These are phyloP conservation scores for Trapa incisa DNA, from an alignment of 345 rosid species.

Conservation along the genomic window DNA sequence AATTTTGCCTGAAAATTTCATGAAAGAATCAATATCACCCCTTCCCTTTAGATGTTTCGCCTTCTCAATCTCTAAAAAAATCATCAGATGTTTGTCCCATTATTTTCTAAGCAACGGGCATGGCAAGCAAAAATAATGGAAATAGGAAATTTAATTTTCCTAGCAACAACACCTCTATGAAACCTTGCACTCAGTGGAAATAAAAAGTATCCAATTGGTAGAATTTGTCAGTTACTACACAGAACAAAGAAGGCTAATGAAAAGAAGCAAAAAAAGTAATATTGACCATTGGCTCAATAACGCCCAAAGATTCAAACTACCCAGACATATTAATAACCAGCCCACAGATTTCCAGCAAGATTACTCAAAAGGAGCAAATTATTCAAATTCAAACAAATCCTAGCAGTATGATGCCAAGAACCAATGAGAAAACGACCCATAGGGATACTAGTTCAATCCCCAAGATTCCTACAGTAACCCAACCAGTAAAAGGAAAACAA, in stretches of 20 bases:
- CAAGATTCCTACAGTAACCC: not conserved
- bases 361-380: not conserved
- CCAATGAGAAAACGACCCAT: not conserved
- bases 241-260: not conserved
- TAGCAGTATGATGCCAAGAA: not conserved
- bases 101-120: not conserved
- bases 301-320: not conserved
- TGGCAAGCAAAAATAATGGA: not conserved
- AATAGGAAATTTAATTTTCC: not conserved
- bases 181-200: not conserved
- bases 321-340: not conserved
- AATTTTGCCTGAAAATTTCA: slow-evolving; percentile 32
- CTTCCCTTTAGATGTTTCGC: not conserved
- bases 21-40: not conserved
- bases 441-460: not conserved
- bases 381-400: not conserved
- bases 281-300: not conserved
- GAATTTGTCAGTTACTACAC: not conserved
- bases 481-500: not conserved
- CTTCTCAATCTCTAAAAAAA: not conserved
- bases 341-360: not conserved
- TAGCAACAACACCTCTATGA: not conserved
- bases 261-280: not conserved
- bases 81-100: not conserved
- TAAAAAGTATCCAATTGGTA: not conserved